phyloP scores from a whole-genome alignment of 306 rosid genomes.

The Rosa chinensis region DNA sequence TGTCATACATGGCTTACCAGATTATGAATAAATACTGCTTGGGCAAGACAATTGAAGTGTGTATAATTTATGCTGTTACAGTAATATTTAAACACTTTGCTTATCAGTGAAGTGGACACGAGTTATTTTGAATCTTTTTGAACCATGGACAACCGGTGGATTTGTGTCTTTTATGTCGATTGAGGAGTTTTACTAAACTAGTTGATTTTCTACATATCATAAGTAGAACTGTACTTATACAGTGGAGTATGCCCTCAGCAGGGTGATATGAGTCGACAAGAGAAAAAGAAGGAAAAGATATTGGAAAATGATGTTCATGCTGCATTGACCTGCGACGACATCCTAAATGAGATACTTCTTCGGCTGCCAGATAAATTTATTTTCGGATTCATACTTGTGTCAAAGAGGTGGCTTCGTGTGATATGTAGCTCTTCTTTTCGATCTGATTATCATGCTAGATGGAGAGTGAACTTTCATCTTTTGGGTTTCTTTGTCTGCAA shows the following conservation, averaged over 20 bases:
- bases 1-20: not conserved
- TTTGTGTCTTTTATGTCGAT: slow-evolving; percentile 7
- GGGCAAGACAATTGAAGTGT: not conserved
- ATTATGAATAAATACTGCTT: not conserved
- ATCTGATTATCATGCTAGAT: slow-evolving; percentile 36
- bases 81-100: not conserved
- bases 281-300: slow-evolving; percentile 35
- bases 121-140: no score
- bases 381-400: slow-evolving; percentile 43
- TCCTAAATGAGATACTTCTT: slow-evolving; percentile 61
- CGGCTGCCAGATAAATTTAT: slow-evolving; percentile 58
- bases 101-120: not conserved
- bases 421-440: slow-evolving; percentile 57
- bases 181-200: slow-evolving; percentile 9
- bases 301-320: slow-evolving; percentile 31
- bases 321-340: slow-evolving; percentile 64
- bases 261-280: slow-evolving; percentile 25
- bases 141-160: not conserved
- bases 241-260: slow-evolving; percentile 26
- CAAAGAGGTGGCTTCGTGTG: slow-evolving; percentile 67
- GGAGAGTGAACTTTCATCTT: slow-evolving; percentile 54
- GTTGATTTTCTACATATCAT: slow-evolving; percentile 5
- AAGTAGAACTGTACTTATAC: slow-evolving; percentile 16
- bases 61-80: not conserved
- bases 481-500: slow-evolving; percentile 74